Conservation (phyloP, 2,329 filamentous ascomycete species). For the Fusarium sp. region DNA sequence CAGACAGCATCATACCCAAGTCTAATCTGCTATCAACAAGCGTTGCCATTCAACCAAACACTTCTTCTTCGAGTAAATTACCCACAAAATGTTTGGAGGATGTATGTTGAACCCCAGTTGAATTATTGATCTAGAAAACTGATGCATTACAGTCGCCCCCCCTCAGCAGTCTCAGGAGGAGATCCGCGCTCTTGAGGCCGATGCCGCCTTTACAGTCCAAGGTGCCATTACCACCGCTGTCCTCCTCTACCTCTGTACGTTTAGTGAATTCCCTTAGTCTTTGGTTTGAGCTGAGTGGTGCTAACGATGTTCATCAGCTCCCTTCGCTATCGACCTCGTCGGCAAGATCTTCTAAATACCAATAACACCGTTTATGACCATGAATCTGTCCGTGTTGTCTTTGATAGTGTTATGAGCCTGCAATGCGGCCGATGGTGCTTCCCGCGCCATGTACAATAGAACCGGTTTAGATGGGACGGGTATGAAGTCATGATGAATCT, state of each 20-base stretch:
- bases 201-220: slow-evolving; percentile 74
- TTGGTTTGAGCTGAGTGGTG: neutral
- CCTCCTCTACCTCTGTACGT: slow-evolving; percentile 80
- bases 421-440: slow-evolving; percentile 21
- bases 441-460: slow-evolving; percentile 38
- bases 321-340: slow-evolving; percentile 65
- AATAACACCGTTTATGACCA: neutral
- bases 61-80: neutral
- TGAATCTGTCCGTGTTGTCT: slow-evolving; percentile 1
- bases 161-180: slow-evolving; percentile 76
- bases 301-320: slow-evolving; percentile 53
- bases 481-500: slow-evolving; percentile 36
- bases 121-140: slow-evolving; percentile 15
- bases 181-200: slow-evolving; percentile 73
- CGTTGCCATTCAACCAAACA: slow-evolving; percentile 2
- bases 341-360: slow-evolving; percentile 53
- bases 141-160: slow-evolving; percentile 64
- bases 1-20: slow-evolving; percentile 42
- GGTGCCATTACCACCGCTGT: slow-evolving; percentile 71
- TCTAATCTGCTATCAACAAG: slow-evolving; percentile 9
- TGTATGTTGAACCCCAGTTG: slow-evolving; percentile 53
- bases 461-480: slow-evolving; percentile 30
- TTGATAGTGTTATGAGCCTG: slow-evolving; percentile 11
- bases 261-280: neutral
- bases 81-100: slow-evolving; percentile 69